Evolutionary conservation across 1,139 yeast genomes (phyloP).

Genomic region (Debaryomycetaceae sp.): DNA sequence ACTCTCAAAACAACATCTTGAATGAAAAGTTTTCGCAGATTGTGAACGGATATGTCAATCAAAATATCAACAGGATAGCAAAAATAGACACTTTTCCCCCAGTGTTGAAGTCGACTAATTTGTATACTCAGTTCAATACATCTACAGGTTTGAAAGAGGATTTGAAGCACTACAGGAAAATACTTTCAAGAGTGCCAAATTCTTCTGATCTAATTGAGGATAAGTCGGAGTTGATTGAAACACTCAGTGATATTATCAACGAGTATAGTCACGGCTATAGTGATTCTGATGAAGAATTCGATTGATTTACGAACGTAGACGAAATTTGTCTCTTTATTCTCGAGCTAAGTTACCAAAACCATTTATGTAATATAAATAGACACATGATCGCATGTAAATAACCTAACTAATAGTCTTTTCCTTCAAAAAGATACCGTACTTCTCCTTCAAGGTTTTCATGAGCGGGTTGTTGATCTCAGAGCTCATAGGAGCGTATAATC

Average conservation of each 20-base stretch:
- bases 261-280: conserved; percentile 60
- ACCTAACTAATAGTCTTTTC: conserved; percentile 62
- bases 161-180: conserved; percentile 45
- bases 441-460: conserved; percentile 86
- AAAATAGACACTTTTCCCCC: conserved; percentile 34
- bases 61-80: conserved; percentile 18
- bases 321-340: not conserved
- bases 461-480: conserved; percentile 88
- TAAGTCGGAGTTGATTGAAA: conserved; percentile 61
- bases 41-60: conserved; percentile 16
- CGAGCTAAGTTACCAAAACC: not conserved
- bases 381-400: not conserved
- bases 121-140: conserved; percentile 38
- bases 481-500: conserved; percentile 90
- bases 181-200: conserved; percentile 36
- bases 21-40: not conserved
- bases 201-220: conserved; percentile 52
- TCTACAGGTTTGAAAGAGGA: conserved; percentile 43
- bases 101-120: conserved; percentile 11
- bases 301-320: conserved; percentile 5
- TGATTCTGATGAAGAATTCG: conserved; percentile 36
- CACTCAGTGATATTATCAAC: conserved; percentile 44
- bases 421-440: conserved; percentile 79
- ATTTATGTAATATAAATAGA: not conserved
- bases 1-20: not conserved